Percentiles rank a stretch among this genome's conserved stretches.
Evolutionary conservation across 163 green algal genomes (phyloP).

Genomic region (Prototheca stagnorum): DNA sequence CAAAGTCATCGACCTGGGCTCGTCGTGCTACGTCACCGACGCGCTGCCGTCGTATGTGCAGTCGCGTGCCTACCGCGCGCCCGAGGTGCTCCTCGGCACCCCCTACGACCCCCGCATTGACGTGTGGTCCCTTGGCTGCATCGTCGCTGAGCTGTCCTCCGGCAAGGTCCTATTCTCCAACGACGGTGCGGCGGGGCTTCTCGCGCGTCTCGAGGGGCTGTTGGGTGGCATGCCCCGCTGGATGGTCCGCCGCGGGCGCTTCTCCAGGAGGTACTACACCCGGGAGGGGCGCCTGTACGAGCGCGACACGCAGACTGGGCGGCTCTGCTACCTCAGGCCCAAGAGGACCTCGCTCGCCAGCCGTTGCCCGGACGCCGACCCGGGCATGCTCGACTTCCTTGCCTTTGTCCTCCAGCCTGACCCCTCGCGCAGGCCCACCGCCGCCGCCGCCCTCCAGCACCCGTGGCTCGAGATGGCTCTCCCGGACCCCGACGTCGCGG

Average conservation of each 20-base stretch:
- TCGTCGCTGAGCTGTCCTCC: slow-evolving; percentile 78
- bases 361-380: slow-evolving; percentile 39
- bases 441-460: slow-evolving; percentile 26
- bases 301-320: slow-evolving; percentile 20
- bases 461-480: slow-evolving; percentile 11
- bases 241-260: slow-evolving; percentile 57
- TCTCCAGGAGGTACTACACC: slow-evolving; percentile 69
- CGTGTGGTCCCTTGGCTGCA: slow-evolving; percentile 88
- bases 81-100: slow-evolving; percentile 84
- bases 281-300: slow-evolving; percentile 53
- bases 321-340: slow-evolving; percentile 48
- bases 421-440: slow-evolving; percentile 12
- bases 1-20: slow-evolving; percentile 94
- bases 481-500: neutral
- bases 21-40: slow-evolving; percentile 82
- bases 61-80: slow-evolving; percentile 80
- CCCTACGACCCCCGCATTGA: slow-evolving; percentile 81
- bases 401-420: slow-evolving; percentile 23
- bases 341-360: slow-evolving; percentile 44
- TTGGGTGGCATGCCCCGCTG: slow-evolving; percentile 50
- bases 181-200: slow-evolving; percentile 56
- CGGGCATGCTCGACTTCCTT: slow-evolving; percentile 43
- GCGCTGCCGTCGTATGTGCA: slow-evolving; percentile 85
- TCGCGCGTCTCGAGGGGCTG: slow-evolving; percentile 77
- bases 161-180: slow-evolving; percentile 74